Percentiles rank a stretch among this genome's conserved stretches.
These are phyloP conservation scores for Cynara cardunculus DNA, from an alignment of 129 eudicot genomes.

Conservation along the genomic window DNA sequence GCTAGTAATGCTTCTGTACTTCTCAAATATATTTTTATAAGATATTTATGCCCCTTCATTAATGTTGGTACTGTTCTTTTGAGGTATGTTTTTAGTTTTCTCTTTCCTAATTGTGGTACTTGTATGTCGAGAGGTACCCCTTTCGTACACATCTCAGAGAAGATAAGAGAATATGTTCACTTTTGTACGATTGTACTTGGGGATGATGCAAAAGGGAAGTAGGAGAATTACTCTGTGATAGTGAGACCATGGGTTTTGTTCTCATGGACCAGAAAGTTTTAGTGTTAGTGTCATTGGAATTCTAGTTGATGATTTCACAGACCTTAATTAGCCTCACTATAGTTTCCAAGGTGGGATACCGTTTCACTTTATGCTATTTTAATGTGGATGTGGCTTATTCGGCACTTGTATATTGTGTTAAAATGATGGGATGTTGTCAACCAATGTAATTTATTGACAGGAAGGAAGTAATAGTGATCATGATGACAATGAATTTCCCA, in stretches of 20 bases:
- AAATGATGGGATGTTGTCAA: background rate
- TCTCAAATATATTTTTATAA: background rate
- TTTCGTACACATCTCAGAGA: background rate
- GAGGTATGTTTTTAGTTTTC: background rate
- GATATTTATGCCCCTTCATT: background rate
- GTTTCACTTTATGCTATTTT: background rate
- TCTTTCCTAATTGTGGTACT: background rate
- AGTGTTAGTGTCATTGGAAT: background rate
- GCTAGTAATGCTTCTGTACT: background rate
- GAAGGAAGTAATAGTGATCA: constrained; percentile 47
- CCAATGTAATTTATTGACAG: constrained; percentile 26
- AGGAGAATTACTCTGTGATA: background rate
- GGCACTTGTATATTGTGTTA: background rate
- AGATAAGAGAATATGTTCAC: background rate
- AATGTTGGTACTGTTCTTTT: background rate
- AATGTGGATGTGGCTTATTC: background rate
- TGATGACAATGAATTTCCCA: constrained; percentile 22
- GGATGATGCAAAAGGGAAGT: background rate
- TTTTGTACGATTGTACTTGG: background rate
- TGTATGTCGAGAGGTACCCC: background rate
- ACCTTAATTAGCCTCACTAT: background rate
- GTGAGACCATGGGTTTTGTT: background rate
- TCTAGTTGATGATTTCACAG: background rate
- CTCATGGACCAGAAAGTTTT: background rate
- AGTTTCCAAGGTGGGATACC: background rate